Evolutionary conservation across 2,329 filamentous ascomycete genomes (phyloP), one percentile per base, ranked within the genome.

Genomic region (Scleromitrula shiraiana): DNA sequence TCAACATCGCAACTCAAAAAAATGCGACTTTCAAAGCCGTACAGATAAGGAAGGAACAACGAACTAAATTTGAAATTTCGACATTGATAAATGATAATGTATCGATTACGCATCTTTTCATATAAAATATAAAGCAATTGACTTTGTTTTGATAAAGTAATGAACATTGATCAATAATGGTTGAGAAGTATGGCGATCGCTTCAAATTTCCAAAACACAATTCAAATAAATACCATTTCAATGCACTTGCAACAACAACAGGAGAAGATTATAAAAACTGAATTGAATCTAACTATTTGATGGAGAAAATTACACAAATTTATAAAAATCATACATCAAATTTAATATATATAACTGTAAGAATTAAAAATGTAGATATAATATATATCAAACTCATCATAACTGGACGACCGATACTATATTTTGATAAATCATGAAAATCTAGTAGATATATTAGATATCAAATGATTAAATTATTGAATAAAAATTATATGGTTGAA

Each of bases 201-300:
- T 46, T 38, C 39, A 46, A 46, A 46, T 17, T 6, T 20, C 30
- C 27, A 32, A 41, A 24, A 27, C 29, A 17, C 23, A n/a, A n/a
- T n/a, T 24, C 2, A 19, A 27, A 33, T 38, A 20, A 41, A 38
- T 20, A 41, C 2, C 12, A 24, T 19, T 12, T 7, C 33, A 36
- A 30, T 41, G 37, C 26, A 49, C 51, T 37, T 40, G 41, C 35
- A 50, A 29, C 41, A n/a, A 30, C 42, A 39, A 36, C 30, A 17
- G n/a, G 20, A 29, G 20, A 38, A 20, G 26, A 32, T 37, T 7
- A 41, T 14, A 10, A 12, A 41, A 17, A 15, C 4, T 35, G 23
- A 17, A 5, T 22, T 26, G 41, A n/a, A 46, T 10, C 17, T 29
- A 15, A 26, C 9, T 15, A n/a, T n/a, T 46, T 23, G 20, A 46